These are phyloP conservation scores for Neofusicoccum ribis DNA, from an alignment of 2,329 filamentous ascomycete genomes.

Conservation along the genomic window DNA sequence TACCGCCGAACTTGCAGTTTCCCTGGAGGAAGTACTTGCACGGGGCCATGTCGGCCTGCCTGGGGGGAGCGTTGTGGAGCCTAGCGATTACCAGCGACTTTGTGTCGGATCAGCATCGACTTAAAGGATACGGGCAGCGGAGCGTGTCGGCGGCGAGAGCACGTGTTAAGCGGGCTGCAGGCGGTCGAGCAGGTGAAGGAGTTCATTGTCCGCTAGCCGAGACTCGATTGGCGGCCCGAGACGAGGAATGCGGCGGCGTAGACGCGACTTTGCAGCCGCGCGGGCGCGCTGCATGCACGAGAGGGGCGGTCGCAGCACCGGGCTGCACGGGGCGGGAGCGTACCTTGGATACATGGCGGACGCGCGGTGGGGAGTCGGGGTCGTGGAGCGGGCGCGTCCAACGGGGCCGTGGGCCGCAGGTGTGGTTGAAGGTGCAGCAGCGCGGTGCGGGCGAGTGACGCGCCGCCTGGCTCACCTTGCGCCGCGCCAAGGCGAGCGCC, in stretches of 20 bases:
- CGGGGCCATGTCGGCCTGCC: constrained; percentile 41
- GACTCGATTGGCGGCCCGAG: constrained; percentile 13
- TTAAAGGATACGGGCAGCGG: neutral
- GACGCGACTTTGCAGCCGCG: neutral
- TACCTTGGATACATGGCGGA: constrained; percentile 8
- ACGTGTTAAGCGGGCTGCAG: neutral
- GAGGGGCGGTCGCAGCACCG: neutral
- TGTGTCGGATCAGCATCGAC: constrained; percentile 11
- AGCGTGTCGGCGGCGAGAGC: neutral
- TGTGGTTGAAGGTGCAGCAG: neutral
- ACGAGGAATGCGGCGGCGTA: constrained; percentile 12
- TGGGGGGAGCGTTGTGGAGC: constrained; percentile 3
- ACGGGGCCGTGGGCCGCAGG: neutral
- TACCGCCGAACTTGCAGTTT: constrained; percentile 66
- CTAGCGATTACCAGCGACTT: constrained; percentile 2
- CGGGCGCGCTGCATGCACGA: constrained; percentile 8
- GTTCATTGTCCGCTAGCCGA: constrained; percentile 12
- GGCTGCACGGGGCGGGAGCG: neutral
- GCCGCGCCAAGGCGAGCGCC: constrained; percentile 11
- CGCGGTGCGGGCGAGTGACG: neutral
- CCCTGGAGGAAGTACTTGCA: constrained; percentile 68
- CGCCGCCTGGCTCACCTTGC: neutral
- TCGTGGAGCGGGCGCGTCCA: neutral
- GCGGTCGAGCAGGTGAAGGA: neutral
- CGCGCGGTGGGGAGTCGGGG: neutral